Conservation (phyloP, 495 filamentous ascomycete genomes). For the Sphaerosporella brunnea region DNA sequence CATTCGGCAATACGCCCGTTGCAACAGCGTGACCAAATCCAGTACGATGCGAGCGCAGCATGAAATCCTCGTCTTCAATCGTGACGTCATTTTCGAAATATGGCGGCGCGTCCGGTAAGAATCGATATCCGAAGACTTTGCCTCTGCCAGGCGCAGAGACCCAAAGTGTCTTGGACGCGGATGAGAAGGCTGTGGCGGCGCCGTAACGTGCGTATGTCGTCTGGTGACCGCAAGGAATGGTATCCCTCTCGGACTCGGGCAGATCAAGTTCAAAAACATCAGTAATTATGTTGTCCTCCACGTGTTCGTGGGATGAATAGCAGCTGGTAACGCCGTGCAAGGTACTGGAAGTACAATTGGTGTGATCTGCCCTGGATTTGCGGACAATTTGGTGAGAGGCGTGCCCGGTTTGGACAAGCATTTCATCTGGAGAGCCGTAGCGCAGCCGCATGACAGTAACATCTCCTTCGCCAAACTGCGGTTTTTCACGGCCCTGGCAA, state of each 20-base stretch:
- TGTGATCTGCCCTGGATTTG: too few relatives aligned
- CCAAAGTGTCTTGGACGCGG: slow-evolving; percentile 5
- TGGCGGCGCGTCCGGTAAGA: background rate
- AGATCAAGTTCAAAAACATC: background rate
- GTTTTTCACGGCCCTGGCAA: slow-evolving; percentile 5
- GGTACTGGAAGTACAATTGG: background rate
- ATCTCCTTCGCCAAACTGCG: slow-evolving; percentile 16
- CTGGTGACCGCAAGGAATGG: background rate
- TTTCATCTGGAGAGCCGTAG: background rate
- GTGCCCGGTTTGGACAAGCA: too few relatives aligned
- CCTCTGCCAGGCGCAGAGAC: slow-evolving; percentile 16
- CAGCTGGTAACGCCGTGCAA: background rate
- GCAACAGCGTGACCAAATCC: slow-evolving; percentile 10
- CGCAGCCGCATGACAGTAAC: slow-evolving; percentile 7
- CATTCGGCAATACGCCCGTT: background rate
- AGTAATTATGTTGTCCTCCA: background rate
- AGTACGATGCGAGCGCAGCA: slow-evolving; percentile 4
- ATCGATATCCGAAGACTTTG: slow-evolving; percentile 10
- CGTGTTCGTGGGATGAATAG: background rate
- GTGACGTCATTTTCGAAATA: background rate
- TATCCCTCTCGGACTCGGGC: background rate
- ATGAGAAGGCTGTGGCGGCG: background rate
- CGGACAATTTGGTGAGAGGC: too few relatives aligned
- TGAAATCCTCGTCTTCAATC: background rate
- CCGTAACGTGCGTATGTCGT: slow-evolving; percentile 15